A percentile compares a stretch with the other conserved stretches of the same genome.
Conservation (phyloP, 495 filamentous ascomycete species). For the Margaritispora aquatica region DNA sequence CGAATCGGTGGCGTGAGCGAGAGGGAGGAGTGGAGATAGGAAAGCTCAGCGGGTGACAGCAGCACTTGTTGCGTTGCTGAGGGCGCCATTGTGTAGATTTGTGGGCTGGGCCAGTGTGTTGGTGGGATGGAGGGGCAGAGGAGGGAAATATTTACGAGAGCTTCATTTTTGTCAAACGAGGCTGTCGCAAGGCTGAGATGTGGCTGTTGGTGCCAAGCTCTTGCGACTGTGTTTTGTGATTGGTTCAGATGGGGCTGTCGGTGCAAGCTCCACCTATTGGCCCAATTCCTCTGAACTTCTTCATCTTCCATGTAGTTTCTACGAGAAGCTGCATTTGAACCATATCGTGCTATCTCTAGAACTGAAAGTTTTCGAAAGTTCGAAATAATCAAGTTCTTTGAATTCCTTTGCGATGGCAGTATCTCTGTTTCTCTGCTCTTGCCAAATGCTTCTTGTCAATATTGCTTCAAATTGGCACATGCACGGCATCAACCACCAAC, state of each 20-base stretch:
- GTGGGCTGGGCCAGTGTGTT: neutral
- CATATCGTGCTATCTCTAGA: too few relatives aligned
- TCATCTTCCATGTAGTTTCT: too few relatives aligned
- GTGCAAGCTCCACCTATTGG: too few relatives aligned
- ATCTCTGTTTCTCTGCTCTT: too few relatives aligned
- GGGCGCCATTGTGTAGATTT: conserved; percentile 18
- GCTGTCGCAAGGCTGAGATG: neutral
- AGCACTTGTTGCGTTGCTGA: conserved; percentile 41
- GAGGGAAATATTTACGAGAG: neutral
- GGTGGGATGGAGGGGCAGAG: neutral
- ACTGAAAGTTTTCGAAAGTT: too few relatives aligned
- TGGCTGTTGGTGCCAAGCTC: neutral
- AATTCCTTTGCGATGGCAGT: too few relatives aligned
- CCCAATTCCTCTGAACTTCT: too few relatives aligned
- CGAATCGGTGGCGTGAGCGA: conserved; percentile 73
- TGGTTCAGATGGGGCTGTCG: neutral
- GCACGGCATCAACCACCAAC: too few relatives aligned
- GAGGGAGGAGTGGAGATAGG: conserved; percentile 90
- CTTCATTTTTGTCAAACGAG: neutral
- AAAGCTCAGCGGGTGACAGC: conserved; percentile 91
- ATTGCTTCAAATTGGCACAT: too few relatives aligned
- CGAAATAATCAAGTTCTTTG: too few relatives aligned
- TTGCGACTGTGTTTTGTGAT: neutral
- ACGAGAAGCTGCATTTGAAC: too few relatives aligned
- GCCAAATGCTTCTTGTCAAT: too few relatives aligned